Evolutionary conservation across 345 rosid genomes (phyloP).

Genomic region (Trapa incisa): DNA sequence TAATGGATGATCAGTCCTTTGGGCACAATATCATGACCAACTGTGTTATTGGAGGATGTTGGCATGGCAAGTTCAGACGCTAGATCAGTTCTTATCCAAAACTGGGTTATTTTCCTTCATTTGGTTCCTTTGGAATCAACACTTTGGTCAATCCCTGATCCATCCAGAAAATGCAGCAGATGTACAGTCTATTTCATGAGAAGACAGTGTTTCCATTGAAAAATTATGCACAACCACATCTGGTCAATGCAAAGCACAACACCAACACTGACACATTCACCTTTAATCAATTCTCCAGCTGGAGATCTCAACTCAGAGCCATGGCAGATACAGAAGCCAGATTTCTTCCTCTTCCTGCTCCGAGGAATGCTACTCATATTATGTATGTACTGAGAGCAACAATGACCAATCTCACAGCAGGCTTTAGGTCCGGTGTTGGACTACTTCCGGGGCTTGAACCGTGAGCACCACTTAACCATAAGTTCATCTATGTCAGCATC

Average conservation of each 20-base stretch:
- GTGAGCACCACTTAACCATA: slow-evolving; percentile 60
- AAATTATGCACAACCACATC: no score
- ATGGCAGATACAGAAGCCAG: no score
- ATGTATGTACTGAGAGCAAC: neutral
- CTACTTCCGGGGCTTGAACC: slow-evolving; percentile 24
- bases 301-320: no score
- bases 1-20: neutral
- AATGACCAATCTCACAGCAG: neutral
- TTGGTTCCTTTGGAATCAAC: slow-evolving; percentile 3
- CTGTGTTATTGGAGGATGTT: slow-evolving; percentile 9
- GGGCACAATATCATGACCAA: neutral
- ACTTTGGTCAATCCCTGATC: no score
- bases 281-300: no score
- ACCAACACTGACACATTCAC: no score
- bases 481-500: slow-evolving; percentile 65
- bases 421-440: neutral
- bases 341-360: no score
- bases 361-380: no score
- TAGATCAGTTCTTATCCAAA: slow-evolving; percentile 48
- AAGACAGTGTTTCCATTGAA: no score
- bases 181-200: no score
- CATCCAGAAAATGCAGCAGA: no score
- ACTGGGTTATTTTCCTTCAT: slow-evolving; percentile 24
- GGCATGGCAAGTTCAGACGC: slow-evolving; percentile 38
- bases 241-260: no score